phyloP scores from a whole-genome alignment of 495 filamentous ascomycete genomes.

The Podospora anserina region DNA sequence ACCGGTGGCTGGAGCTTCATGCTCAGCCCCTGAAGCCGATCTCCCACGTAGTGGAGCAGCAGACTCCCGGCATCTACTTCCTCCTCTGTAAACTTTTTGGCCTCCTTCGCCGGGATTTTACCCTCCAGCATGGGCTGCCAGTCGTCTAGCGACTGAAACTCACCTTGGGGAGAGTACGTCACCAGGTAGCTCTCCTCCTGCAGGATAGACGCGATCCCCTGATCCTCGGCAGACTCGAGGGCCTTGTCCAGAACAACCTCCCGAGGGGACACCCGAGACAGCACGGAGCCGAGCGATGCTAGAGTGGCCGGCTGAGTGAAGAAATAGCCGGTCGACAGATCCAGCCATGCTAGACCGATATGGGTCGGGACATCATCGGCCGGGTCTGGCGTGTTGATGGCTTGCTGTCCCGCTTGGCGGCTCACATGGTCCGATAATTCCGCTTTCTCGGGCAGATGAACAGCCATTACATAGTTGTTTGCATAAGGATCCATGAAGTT shows the following conservation, averaged over 20 bases:
- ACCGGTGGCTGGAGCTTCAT: slow-evolving; percentile 83
- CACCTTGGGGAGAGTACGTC: slow-evolving; percentile 48
- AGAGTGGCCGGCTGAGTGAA: slow-evolving; percentile 78
- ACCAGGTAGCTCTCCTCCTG: slow-evolving; percentile 58
- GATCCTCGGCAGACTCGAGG: slow-evolving; percentile 48
- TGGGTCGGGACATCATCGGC: slow-evolving; percentile 27
- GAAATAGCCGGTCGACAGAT: slow-evolving; percentile 91
- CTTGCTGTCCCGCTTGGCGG: slow-evolving; percentile 8
- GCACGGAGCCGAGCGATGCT: slow-evolving; percentile 66
- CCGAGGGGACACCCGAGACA: slow-evolving; percentile 77
- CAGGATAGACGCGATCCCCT: slow-evolving; percentile 43
- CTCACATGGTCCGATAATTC: slow-evolving; percentile 12
- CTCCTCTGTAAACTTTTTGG: slow-evolving; percentile 41
- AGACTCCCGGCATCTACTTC: slow-evolving; percentile 68
- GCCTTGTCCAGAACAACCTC: slow-evolving; percentile 76
- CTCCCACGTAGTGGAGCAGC: slow-evolving; percentile 77
- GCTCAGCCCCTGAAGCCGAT: slow-evolving; percentile 70
- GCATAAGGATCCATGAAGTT: slow-evolving; percentile 90
- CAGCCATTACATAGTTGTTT: slow-evolving; percentile 85
- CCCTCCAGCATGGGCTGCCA: slow-evolving; percentile 78
- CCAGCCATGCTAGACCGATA: slow-evolving; percentile 87
- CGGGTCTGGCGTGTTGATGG: slow-evolving; percentile 6
- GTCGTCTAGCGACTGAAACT: slow-evolving; percentile 54
- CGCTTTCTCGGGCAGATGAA: slow-evolving; percentile 47
- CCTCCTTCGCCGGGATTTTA: slow-evolving; percentile 46